A percentile compares a stretch with the other conserved stretches of the same genome.
Evolutionary conservation across 331 rosid genomes (phyloP).

Genomic region (Saraca asoca): DNA sequence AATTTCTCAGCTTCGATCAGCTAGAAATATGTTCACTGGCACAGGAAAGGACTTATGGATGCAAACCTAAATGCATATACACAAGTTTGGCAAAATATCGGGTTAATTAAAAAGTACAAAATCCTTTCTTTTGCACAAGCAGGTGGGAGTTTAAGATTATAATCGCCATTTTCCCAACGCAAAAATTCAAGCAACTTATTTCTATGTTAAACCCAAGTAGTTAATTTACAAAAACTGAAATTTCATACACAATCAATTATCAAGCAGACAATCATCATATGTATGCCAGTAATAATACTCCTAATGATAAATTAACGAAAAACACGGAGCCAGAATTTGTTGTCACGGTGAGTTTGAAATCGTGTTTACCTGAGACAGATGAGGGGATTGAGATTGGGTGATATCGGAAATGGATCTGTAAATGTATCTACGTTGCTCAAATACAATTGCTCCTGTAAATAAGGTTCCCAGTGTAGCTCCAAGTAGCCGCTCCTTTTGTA

Average conservation of each 20-base stretch:
- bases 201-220: background rate
- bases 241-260: background rate
- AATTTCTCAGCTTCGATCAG: no score
- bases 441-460: constrained; percentile 60
- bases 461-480: constrained; percentile 75
- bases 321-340: background rate
- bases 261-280: constrained; percentile 1
- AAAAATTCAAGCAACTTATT: background rate
- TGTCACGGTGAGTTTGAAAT: background rate
- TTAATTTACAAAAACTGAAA: background rate
- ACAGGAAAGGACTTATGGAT: no score
- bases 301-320: background rate
- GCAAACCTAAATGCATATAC: no score
- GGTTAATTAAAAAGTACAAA: background rate
- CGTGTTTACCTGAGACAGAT: constrained; percentile 47
- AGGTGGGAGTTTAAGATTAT: background rate
- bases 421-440: constrained; percentile 63
- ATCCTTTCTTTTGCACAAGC: background rate
- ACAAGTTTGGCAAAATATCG: no score
- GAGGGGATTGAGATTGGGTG: constrained; percentile 33
- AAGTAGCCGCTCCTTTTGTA: constrained; percentile 58
- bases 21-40: no score
- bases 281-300: background rate
- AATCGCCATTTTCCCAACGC: background rate
- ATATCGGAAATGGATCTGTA: constrained; percentile 53